A percentile compares a stretch with the other conserved stretches of the same genome.
Conservation (phyloP, 2,329 filamentous ascomycete species). For the Eurotiales sp. region DNA sequence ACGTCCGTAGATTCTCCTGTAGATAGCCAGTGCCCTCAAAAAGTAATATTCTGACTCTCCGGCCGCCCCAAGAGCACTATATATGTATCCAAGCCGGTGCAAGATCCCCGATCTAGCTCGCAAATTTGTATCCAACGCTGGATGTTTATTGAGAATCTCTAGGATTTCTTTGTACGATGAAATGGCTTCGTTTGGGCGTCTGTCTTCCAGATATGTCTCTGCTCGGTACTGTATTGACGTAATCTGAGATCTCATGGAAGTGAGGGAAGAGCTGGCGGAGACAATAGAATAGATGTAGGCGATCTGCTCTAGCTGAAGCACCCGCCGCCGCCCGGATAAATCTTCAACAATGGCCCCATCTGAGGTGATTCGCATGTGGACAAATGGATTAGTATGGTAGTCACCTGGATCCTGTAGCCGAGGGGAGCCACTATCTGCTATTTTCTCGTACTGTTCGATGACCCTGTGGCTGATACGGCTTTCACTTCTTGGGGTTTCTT, state of each 20-base stretch:
- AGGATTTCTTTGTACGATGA: conserved; percentile 24
- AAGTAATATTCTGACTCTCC: conserved; percentile 28
- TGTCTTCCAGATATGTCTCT: conserved; percentile 22
- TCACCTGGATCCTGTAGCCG: not conserved
- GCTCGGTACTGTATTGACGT: conserved; percentile 20
- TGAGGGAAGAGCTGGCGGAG: conserved; percentile 22
- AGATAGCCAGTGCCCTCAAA: conserved; percentile 25
- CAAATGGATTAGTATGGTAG: conserved; percentile 14
- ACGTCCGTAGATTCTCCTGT: conserved; percentile 26
- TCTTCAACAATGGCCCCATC: conserved; percentile 27
- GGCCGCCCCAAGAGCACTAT: conserved; percentile 22
- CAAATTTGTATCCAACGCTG: conserved; percentile 23
- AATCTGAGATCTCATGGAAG: conserved; percentile 20
- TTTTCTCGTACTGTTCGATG: conserved; percentile 14
- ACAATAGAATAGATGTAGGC: conserved; percentile 28
- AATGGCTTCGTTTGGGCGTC: conserved; percentile 21
- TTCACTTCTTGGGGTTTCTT: conserved; percentile 16
- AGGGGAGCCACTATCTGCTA: not conserved
- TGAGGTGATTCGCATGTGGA: conserved; percentile 25
- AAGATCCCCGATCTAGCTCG: conserved; percentile 24
- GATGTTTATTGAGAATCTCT: conserved; percentile 21
- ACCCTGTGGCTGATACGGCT: conserved; percentile 8
- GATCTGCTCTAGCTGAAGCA: conserved; percentile 29
- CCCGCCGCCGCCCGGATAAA: conserved; percentile 26
- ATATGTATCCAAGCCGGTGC: conserved; percentile 25